A percentile compares a stretch with the other conserved stretches of the same genome.
phyloP scores from a whole-genome alignment of 2,329 filamentous ascomycete genomes.

The Penicillium sclerotiorum region DNA sequence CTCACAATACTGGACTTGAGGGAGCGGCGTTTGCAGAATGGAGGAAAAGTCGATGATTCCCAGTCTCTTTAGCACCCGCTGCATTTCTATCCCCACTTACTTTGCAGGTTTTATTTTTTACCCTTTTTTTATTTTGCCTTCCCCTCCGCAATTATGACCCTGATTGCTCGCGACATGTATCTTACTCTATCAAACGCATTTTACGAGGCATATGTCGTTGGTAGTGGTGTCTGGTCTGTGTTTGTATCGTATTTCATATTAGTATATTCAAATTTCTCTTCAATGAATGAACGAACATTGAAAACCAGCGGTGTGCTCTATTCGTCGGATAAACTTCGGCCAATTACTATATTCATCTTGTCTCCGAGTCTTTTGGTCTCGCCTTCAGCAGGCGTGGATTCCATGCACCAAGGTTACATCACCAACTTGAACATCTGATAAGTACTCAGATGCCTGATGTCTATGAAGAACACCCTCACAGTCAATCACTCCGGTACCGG shows the following conservation, averaged over 20 bases:
- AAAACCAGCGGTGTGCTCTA: neutral
- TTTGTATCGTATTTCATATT: conserved; percentile 9
- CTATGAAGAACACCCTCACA: no score
- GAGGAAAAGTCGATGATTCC: conserved; percentile 23
- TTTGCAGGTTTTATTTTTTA: neutral
- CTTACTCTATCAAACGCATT: conserved; percentile 36
- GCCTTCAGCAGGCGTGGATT: no score
- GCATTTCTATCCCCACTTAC: conserved; percentile 12
- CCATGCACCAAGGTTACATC: no score
- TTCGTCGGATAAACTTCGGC: neutral
- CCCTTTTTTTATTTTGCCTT: neutral
- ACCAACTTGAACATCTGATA: no score
- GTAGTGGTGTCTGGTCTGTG: conserved; percentile 6
- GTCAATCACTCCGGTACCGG: no score
- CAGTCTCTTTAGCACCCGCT: conserved; percentile 21
- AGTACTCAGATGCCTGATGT: no score
- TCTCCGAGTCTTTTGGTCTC: no score
- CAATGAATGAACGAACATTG: neutral
- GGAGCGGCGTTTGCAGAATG: conserved; percentile 10
- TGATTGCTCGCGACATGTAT: conserved; percentile 37
- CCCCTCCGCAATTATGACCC: conserved; percentile 25
- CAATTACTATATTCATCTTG: neutral
- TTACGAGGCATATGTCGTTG: conserved; percentile 26
- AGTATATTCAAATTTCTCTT: conserved; percentile 6
- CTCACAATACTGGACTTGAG: conserved; percentile 9